A percentile compares a stretch with the other conserved stretches of the same genome.
phyloP scores from a whole-genome alignment of 2,329 filamentous ascomycete genomes.

The Neurospora crassa region DNA sequence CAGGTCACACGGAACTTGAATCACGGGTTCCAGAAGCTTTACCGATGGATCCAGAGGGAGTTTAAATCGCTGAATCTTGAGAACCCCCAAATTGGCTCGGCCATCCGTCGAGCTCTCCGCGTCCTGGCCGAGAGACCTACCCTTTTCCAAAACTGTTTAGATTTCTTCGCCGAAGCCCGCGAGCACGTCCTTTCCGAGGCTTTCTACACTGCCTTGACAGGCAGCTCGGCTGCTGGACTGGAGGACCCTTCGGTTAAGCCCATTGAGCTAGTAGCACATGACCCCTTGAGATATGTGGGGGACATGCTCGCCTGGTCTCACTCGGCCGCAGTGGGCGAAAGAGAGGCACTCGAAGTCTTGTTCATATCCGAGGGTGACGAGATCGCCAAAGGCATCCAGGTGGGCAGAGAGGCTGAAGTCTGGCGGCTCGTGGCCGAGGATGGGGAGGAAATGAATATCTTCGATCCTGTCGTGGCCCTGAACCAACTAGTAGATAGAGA shows the following conservation, averaged over 20 bases:
- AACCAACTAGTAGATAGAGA: conserved; percentile 82
- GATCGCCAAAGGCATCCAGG: conserved; percentile 71
- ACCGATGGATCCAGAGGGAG: conserved; percentile 88
- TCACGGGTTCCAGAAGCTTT: conserved; percentile 87
- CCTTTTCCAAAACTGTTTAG: conserved; percentile 86
- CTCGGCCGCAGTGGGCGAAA: conserved; percentile 85
- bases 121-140: conserved; percentile 83
- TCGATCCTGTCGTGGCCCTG: conserved; percentile 73
- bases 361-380: conserved; percentile 89
- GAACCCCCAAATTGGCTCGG: conserved; percentile 81
- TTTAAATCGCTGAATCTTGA: conserved; percentile 90
- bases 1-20: conserved; percentile 81
- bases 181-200: conserved; percentile 80
- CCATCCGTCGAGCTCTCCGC: conserved; percentile 73
- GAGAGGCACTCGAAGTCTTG: conserved; percentile 81
- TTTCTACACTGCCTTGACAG: conserved; percentile 82
- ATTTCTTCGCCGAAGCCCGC: conserved; percentile 84
- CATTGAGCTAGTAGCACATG: conserved; percentile 88
- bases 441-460: conserved; percentile 43
- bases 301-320: conserved; percentile 98
- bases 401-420: conserved; percentile 71
- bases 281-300: conserved; percentile 81
- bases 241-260: conserved; percentile 64
- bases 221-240: conserved; percentile 47
- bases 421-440: conserved; percentile 63